Evolutionary conservation across 148 eudicot species (phyloP).

Genomic region (Chenopodium formosanum): DNA sequence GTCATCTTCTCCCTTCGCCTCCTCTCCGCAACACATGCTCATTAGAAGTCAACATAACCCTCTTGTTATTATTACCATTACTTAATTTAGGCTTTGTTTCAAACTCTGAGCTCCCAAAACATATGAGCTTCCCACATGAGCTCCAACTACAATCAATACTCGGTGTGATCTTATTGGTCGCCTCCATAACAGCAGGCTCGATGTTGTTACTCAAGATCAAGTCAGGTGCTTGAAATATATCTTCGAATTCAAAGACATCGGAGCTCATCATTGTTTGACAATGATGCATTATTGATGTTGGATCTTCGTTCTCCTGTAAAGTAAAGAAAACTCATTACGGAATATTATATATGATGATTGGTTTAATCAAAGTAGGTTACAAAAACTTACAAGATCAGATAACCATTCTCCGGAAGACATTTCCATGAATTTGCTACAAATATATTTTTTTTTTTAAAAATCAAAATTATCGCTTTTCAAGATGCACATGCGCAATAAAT

Average conservation of each 20-base stretch:
- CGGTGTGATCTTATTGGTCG: too few species aligned
- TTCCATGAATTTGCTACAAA: slow-evolving; percentile 28
- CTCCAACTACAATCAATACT: slow-evolving; percentile 14
- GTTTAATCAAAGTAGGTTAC: neutral
- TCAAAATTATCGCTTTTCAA: slow-evolving; percentile 1
- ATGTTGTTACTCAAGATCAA: neutral
- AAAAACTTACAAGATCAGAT: slow-evolving; percentile 24
- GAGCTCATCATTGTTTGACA: slow-evolving; percentile 19
- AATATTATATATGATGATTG: too few species aligned
- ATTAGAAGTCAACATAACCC: slow-evolving; percentile 11
- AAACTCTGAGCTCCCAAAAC: slow-evolving; percentile 19
- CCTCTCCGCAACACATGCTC: slow-evolving; percentile 64
- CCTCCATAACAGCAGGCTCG: too few species aligned
- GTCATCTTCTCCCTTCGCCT: slow-evolving; percentile 52
- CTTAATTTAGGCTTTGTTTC: neutral
- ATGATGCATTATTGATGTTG: slow-evolving; percentile 11
- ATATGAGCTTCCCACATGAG: slow-evolving; percentile 15
- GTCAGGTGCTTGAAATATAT: slow-evolving; percentile 7
- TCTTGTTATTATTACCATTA: neutral
- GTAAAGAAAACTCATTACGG: too few species aligned
- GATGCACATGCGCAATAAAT: slow-evolving; percentile 11
- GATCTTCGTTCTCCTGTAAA: slow-evolving; percentile 28
- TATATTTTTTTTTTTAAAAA: neutral
- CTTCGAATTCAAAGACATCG: neutral
- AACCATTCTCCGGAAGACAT: slow-evolving; percentile 30